Evolutionary conservation across 176 grass and related monocot genomes (phyloP).

Genomic region (Avena sativa): DNA sequence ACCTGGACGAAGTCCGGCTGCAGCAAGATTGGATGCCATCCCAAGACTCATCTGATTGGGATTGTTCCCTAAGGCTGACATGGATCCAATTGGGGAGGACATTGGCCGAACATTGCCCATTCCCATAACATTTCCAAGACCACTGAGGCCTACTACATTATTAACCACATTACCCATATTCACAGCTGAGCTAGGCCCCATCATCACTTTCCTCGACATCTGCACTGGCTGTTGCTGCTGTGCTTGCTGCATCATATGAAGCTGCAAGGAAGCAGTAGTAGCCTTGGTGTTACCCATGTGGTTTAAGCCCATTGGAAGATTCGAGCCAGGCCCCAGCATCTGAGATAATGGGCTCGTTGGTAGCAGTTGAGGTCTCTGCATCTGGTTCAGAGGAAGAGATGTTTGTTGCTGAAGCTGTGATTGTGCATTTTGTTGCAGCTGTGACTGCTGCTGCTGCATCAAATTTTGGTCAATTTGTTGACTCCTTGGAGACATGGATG

Average conservation of each 20-base stretch:
- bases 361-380: conserved; percentile 77
- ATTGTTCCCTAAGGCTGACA: conserved; percentile 68
- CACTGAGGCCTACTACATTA: conserved; percentile 63
- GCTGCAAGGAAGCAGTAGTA: conserved; percentile 57
- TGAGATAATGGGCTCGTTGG: conserved; percentile 74
- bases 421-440: conserved; percentile 72
- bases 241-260: conserved; percentile 70
- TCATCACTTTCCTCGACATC: conserved; percentile 80
- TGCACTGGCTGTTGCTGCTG: conserved; percentile 67
- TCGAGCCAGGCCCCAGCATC: conserved; percentile 68
- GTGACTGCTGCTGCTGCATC: conserved; percentile 57
- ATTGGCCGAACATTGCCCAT: conserved; percentile 71
- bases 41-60: conserved; percentile 79
- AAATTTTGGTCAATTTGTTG: conserved; percentile 79
- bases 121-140: conserved; percentile 77
- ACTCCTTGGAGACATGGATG: conserved; percentile 67
- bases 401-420: conserved; percentile 73
- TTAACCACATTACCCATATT: conserved; percentile 79
- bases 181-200: conserved; percentile 67
- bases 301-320: conserved; percentile 66
- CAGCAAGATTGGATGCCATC: conserved; percentile 65
- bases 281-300: conserved; percentile 71
- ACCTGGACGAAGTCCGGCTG: conserved; percentile 53
- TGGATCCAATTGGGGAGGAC: conserved; percentile 60
- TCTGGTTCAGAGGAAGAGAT: conserved; percentile 66